Conservation (phyloP, 1,284 basidiomycete species). For the Melampsora larici-populina region DNA sequence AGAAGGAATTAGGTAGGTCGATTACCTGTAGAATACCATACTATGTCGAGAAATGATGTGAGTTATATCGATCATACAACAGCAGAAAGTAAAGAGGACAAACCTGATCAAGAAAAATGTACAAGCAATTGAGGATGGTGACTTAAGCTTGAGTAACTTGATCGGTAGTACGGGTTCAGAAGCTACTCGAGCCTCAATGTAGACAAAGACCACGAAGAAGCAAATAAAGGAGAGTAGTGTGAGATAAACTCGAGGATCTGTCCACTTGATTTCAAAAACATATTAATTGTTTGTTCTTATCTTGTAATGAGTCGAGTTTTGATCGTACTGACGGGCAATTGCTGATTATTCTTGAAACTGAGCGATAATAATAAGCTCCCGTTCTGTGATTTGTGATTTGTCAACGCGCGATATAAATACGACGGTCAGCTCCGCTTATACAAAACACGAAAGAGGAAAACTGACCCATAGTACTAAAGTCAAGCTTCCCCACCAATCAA, state of each 20-base stretch:
- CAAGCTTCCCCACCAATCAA: constrained; percentile 30
- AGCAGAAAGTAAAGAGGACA: constrained; percentile 3
- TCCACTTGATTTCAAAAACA: constrained; percentile 14
- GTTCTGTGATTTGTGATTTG: neutral
- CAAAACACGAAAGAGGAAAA: neutral
- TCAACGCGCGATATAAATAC: neutral
- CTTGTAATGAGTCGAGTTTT: neutral
- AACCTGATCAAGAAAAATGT: constrained; percentile 37
- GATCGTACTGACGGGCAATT: constrained; percentile 10
- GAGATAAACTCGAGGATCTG: constrained; percentile 21
- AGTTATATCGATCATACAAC: too few species aligned
- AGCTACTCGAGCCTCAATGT: constrained; percentile 2
- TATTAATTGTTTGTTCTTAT: neutral
- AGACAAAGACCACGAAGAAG: constrained; percentile 14
- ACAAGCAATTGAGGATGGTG: constrained; percentile 14
- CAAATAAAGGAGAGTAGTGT: constrained; percentile 5
- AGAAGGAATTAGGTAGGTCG: neutral
- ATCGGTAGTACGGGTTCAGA: constrained; percentile 25
- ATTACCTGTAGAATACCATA: constrained; percentile 28
- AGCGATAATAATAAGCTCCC: constrained; percentile 26
- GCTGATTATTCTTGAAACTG: constrained; percentile 36
- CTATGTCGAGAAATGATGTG: constrained; percentile 6
- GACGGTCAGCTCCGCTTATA: neutral
- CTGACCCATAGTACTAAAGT: constrained; percentile 18
- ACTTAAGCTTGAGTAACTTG: neutral